These are phyloP conservation scores for Tirmania nivea DNA, from an alignment of 495 filamentous ascomycete genomes.

Conservation along the genomic window DNA sequence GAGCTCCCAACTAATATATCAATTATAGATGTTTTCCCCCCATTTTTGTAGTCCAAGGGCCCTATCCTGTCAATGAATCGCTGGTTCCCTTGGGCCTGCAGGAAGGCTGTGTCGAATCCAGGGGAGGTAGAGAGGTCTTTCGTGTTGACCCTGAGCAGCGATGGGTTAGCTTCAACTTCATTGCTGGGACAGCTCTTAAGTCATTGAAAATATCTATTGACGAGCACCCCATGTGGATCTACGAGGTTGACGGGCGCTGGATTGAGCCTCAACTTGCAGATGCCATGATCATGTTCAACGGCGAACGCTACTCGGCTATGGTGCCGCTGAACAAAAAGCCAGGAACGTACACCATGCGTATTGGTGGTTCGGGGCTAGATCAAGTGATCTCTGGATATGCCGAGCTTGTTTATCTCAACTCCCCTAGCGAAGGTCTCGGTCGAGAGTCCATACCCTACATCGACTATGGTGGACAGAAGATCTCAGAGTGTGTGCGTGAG, in stretches of 20 bases:
- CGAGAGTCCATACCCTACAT: neutral
- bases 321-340: constrained; percentile 21
- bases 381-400: constrained; percentile 24
- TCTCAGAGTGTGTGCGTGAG: neutral
- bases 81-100: neutral
- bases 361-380: constrained; percentile 18
- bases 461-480: neutral
- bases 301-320: constrained; percentile 23
- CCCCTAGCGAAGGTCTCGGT: neutral
- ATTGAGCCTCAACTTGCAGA: constrained; percentile 21
- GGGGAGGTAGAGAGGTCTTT: constrained; percentile 18
- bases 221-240: constrained; percentile 25
- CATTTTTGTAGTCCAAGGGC: neutral
- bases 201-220: constrained; percentile 22
- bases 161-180: constrained; percentile 22
- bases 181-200: constrained; percentile 16
- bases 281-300: constrained; percentile 18
- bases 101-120: constrained; percentile 19
- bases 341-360: constrained; percentile 23
- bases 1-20: too few relatives aligned
- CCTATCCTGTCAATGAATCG: neutral
- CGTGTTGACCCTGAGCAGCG: constrained; percentile 12
- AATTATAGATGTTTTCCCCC: too few relatives aligned
- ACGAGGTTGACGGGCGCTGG: constrained; percentile 26
- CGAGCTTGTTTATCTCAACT: constrained; percentile 17